Evolutionary conservation across 1,284 basidiomycete genomes (phyloP).

Genomic region (Ganoderma lucidum): DNA sequence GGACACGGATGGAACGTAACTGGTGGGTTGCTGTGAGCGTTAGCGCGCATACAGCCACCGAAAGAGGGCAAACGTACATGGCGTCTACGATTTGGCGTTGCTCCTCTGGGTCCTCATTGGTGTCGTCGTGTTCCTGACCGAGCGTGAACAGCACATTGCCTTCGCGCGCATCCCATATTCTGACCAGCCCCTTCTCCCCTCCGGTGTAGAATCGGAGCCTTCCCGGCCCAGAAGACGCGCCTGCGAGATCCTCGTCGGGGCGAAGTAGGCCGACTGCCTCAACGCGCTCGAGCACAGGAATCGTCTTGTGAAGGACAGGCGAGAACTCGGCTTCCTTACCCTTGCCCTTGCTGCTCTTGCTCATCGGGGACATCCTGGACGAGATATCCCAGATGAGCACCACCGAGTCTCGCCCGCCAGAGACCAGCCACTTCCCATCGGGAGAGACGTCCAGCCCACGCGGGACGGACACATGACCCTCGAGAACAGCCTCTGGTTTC

Average conservation of each 20-base stretch:
- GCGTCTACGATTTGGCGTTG: constrained; percentile 79
- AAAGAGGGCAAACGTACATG: constrained; percentile 58
- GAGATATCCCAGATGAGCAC: constrained; percentile 89
- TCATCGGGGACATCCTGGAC: constrained; percentile 39
- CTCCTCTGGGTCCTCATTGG: constrained; percentile 72
- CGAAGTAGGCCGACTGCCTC: constrained; percentile 83
- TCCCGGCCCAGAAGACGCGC: constrained; percentile 49
- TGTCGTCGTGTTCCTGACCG: constrained; percentile 55
- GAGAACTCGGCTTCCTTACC: constrained; percentile 54
- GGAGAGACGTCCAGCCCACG: constrained; percentile 85
- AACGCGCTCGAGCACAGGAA: constrained; percentile 87
- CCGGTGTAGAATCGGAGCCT: constrained; percentile 82
- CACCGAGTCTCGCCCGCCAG: constrained; percentile 91
- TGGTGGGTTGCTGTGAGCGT: constrained; percentile 45
- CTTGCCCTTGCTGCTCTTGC: constrained; percentile 56
- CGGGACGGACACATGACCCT: constrained; percentile 93
- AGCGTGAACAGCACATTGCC: constrained; percentile 72
- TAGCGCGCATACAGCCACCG: constrained; percentile 16
- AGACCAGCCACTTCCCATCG: constrained; percentile 89
- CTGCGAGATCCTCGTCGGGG: constrained; percentile 56
- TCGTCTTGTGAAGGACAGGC: constrained; percentile 80
- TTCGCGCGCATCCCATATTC: constrained; percentile 83
- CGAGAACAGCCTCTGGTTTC: constrained; percentile 81
- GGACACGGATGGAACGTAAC: constrained; percentile 71
- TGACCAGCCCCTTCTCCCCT: constrained; percentile 86